Base-by-base conservation (phyloP, 1,284 basidiomycete species). In the Tremellales sp. region DNA sequence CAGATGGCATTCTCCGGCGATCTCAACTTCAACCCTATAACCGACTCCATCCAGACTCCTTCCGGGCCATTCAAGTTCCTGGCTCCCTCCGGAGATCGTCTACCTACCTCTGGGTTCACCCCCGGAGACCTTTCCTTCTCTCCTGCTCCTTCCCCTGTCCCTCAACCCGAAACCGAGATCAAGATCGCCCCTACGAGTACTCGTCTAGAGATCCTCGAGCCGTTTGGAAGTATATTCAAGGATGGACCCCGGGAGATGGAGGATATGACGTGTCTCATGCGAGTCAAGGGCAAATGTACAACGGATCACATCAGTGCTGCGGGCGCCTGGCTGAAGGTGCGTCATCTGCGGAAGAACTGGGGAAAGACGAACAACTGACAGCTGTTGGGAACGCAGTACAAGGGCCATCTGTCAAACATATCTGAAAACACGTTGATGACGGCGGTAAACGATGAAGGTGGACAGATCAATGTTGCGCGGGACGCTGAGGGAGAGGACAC, bases 281-380 rank as follows among this genome's bases (percentile, higher is more conserved):
- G 92, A 22, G 88, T 98, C 14, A 77, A 88, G 57, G 95, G 95
- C 39, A 98, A 99, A 75, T 98, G 94, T 74, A 98, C 94, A 14
- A 99, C 95, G 24, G 95, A 99, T 66, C 92, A 97, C 70, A 97
- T 97, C 50, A 91, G 87, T 33, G 92, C 93, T 40, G 93, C 92
- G 25, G 92, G 92, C 2, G 87, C 90, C 32, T 98, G 95, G 95
- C 76, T 98, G 57, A 97, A 97, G 40, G 49, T 51, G 32, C 26
- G 45, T 34, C 14, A 12, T 3, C 8, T 9, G n/a, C 8, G 16
- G n/a, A 16, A 18, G 8, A n/a, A n/a, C 10, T 36, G 34, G 22
- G 9, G 9, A 8, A 36, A 8, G 10, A 8, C 22, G 7, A 18
- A 12, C 14, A 16, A 25, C 21, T 28, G 13, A 38, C 29, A 4